phyloP scores from a whole-genome alignment of 2,329 filamentous ascomycete genomes.

The Nannizzia gypsea region DNA sequence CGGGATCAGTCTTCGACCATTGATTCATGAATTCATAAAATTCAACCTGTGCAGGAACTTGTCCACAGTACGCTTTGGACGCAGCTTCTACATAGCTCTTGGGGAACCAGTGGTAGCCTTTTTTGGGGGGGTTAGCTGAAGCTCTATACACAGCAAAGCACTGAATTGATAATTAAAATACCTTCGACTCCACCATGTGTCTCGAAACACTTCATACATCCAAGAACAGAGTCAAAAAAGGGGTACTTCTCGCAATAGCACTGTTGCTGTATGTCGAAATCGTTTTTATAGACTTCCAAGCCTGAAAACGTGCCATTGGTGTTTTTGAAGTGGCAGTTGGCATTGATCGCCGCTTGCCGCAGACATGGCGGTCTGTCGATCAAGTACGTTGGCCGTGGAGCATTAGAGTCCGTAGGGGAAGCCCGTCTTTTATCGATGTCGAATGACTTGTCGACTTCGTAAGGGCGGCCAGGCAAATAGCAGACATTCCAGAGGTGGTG shows the following conservation, averaged over 20 bases:
- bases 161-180: not conserved
- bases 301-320: conserved; percentile 1
- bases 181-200: conserved; percentile 4
- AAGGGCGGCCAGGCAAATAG: not conserved
- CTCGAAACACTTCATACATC: conserved; percentile 7
- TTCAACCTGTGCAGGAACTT: not conserved
- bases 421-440: not conserved
- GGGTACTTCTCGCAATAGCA: conserved; percentile 4
- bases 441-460: not conserved
- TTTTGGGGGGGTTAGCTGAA: not conserved
- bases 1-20: conserved; percentile 2
- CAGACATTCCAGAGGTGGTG: not conserved
- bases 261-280: conserved; percentile 2
- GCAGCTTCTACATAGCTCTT: conserved; percentile 1
- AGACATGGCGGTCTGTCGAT: not conserved
- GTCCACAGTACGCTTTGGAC: not conserved
- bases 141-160: not conserved
- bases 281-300: not conserved
- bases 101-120: conserved; percentile 6
- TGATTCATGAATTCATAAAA: not conserved
- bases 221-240: conserved; percentile 3
- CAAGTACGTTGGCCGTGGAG: not conserved
- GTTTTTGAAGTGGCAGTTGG: not conserved
- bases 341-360: not conserved
- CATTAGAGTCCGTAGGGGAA: not conserved